A percentile compares a stretch with the other conserved stretches of the same genome.
Conservation (phyloP, 768 basidiomycete genomes). For the Pleurotus ostreatus region DNA sequence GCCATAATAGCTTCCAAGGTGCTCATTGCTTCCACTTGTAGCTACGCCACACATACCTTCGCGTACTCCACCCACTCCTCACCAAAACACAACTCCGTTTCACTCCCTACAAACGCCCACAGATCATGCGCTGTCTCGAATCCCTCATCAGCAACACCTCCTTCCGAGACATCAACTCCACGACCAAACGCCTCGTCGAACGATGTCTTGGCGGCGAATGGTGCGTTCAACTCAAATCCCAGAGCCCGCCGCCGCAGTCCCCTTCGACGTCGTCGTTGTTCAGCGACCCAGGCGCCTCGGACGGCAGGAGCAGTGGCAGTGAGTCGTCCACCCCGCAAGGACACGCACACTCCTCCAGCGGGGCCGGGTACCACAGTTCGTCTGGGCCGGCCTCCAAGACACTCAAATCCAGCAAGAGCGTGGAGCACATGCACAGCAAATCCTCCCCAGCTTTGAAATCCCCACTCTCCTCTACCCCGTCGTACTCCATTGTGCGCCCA, state of each 20-base stretch:
- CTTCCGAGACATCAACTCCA: slow-evolving; percentile 80
- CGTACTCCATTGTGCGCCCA: slow-evolving; percentile 11
- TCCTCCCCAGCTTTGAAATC: slow-evolving; percentile 13
- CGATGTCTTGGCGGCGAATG: slow-evolving; percentile 85
- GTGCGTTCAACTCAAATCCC: slow-evolving; percentile 65
- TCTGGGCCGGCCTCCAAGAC: slow-evolving; percentile 22
- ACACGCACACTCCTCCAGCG: no score
- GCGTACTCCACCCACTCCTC: slow-evolving; percentile 92
- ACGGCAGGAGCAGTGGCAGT: no score
- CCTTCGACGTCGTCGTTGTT: slow-evolving; percentile 1
- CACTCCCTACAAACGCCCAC: slow-evolving; percentile 86
- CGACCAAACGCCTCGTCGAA: slow-evolving; percentile 88
- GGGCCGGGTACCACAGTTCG: no score
- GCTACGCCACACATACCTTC: slow-evolving; percentile 95
- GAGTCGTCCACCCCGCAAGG: no score
- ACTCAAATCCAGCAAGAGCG: slow-evolving; percentile 64
- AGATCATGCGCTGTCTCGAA: slow-evolving; percentile 81
- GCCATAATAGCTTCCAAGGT: not conserved
- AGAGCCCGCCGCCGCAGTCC: slow-evolving; percentile 20
- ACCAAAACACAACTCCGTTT: slow-evolving; percentile 88
- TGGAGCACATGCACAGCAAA: slow-evolving; percentile 47
- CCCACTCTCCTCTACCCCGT: slow-evolving; percentile 26
- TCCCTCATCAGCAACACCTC: slow-evolving; percentile 67
- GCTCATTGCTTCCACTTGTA: slow-evolving; percentile 21
- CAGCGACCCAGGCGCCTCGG: not conserved